A percentile compares a stretch with the other conserved stretches of the same genome.
These are phyloP conservation scores for Daldinia vernicosa DNA, from an alignment of 495 filamentous ascomycete genomes.

Conservation along the genomic window DNA sequence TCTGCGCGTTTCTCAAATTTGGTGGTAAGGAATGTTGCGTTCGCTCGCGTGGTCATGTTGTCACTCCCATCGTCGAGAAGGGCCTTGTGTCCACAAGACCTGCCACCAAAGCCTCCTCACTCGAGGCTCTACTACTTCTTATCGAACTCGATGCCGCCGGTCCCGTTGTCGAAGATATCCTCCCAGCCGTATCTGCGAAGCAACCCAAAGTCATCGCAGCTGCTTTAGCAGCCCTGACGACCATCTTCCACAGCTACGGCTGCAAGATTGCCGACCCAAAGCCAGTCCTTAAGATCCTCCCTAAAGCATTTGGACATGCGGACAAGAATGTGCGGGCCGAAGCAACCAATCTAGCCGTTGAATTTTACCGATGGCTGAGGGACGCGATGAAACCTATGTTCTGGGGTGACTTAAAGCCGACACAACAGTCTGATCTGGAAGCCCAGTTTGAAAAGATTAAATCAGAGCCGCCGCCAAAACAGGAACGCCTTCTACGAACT, in stretches of 20 bases:
- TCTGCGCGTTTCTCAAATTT: constrained; percentile 90
- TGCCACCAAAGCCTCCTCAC: constrained; percentile 83
- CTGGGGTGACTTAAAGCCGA: constrained; percentile 93
- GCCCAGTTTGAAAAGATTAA: constrained; percentile 93
- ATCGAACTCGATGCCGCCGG: constrained; percentile 88
- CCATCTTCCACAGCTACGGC: constrained; percentile 90
- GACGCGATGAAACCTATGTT: constrained; percentile 99
- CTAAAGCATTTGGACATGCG: constrained; percentile 92
- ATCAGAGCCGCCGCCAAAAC: constrained; percentile 85
- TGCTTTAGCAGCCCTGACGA: constrained; percentile 77
- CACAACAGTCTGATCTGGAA: constrained; percentile 93
- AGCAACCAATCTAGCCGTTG: constrained; percentile 88
- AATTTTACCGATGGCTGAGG: constrained; percentile 95
- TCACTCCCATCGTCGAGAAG: constrained; percentile 88
- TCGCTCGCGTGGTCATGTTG: constrained; percentile 77
- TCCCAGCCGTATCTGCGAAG: constrained; percentile 88
- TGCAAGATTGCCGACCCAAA: constrained; percentile 98
- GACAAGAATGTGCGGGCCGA: constrained; percentile 99
- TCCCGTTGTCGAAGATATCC: constrained; percentile 88
- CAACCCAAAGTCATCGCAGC: constrained; percentile 94
- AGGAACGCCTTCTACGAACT: constrained; percentile 85
- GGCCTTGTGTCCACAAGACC: constrained; percentile 86
- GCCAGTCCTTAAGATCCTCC: constrained; percentile 87
- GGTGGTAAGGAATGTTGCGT: constrained; percentile 80
- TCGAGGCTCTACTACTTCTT: constrained; percentile 88